Base-by-base conservation (phyloP, 768 basidiomycete species). In the Thelephora aurantiotincta region DNA sequence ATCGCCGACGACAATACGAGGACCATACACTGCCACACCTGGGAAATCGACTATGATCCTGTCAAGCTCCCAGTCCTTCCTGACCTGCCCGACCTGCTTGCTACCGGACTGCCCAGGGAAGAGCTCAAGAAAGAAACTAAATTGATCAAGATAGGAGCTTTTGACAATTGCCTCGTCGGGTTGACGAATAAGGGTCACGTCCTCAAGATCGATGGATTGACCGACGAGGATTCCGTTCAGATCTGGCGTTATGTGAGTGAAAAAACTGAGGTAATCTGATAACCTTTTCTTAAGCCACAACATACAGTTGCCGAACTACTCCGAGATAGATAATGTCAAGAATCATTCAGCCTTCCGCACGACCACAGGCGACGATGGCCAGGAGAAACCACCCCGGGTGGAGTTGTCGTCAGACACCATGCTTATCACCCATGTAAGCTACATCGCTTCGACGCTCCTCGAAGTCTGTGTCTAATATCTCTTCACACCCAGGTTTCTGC, bases 161-260 rank as follows among this genome's bases (percentile, higher is more conserved):
- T 90, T 51, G 78, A 87, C 47, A 68, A 70, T 43, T 73, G 78
- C 53, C 59, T 96, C 22, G 65, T 94, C 49, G 92, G 82, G 11
- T 64, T 98, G 55, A 92, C 90, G 12, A 78, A 83, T 56, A 64
- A 73, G 33, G 87, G 87, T 0, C 82, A 87, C 58, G 83, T 93
- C 44, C 65, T 88, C 52, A 77, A 77, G 56, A 78, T 78, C 55
- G 64, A 68, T 14, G 53, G 67, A 30, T 68, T 79, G 35, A 62
- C 63, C 1, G 60, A 63, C 38, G 75, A 77, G 52, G 58, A 54
- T 56, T 18, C 59, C 52, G 33, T 73, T 75, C 26, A 57, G 57
- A 13, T 41, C 38, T 84, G 87, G 89, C 64, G 74, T 74, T 89
- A 88, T 61, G 88, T 86, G 56, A 60, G 79, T 55, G 6, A 4